A percentile compares a stretch with the other conserved stretches of the same genome.
phyloP scores from a whole-genome alignment of 1,284 basidiomycete genomes.

The Apiotrichum gracile region DNA sequence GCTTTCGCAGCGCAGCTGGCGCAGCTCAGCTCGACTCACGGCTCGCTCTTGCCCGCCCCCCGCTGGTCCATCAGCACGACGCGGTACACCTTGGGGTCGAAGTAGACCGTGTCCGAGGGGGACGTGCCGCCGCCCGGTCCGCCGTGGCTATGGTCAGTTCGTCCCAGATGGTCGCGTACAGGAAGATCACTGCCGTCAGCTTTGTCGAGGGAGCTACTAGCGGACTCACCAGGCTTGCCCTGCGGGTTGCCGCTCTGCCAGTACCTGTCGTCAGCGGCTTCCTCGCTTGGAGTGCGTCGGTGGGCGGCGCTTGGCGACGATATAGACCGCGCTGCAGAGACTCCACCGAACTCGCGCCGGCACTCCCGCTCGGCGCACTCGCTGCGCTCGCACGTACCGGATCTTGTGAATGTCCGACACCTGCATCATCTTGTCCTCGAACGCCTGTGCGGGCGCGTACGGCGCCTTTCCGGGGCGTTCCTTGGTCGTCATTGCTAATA shows the following conservation, averaged over 20 bases:
- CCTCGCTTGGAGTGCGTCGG: no score
- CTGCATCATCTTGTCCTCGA: constrained; percentile 60
- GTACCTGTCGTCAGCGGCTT: no score
- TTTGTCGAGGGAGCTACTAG: not conserved
- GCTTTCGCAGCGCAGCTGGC: no score
- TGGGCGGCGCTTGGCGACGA: no score
- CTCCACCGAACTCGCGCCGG: no score
- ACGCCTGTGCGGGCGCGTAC: constrained; percentile 61
- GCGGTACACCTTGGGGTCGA: constrained; percentile 77
- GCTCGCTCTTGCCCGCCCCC: constrained; percentile 76
- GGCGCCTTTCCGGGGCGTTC: constrained; percentile 1
- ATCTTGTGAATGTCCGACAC: constrained; percentile 70
- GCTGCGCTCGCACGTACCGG: no score
- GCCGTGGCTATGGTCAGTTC: constrained; percentile 18
- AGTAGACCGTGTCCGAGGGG: constrained; percentile 64
- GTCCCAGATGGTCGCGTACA: not conserved
- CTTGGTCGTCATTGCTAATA: no score
- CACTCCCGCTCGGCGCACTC: no score
- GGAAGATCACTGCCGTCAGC: not conserved
- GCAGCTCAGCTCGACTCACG: constrained; percentile 50
- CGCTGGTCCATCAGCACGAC: constrained; percentile 66
- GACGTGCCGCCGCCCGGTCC: constrained; percentile 31
- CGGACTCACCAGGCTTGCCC: constrained; percentile 61
- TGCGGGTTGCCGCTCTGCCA: constrained; percentile 70
- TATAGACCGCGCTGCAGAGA: no score